Evolutionary conservation across 352 stramenopile genomes (phyloP).

Genomic region (Pythium phragmiticola): DNA sequence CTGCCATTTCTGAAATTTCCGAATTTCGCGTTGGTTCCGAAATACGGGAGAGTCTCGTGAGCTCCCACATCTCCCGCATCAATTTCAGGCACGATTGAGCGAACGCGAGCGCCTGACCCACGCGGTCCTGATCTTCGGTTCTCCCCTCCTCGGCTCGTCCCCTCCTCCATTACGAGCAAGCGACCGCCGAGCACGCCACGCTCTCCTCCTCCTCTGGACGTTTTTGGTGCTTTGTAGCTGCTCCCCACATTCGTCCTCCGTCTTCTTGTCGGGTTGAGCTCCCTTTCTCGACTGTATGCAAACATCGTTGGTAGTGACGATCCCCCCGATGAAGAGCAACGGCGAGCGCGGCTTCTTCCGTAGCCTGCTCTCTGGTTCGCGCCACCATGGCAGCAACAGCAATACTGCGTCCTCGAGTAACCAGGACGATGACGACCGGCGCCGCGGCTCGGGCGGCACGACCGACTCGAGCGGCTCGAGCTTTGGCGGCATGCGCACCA

Average conservation of each 20-base stretch:
- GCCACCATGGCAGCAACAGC: constrained; percentile 17
- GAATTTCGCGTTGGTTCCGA: constrained; percentile 8
- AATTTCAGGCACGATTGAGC: constrained; percentile 17
- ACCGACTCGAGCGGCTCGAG: constrained; percentile 18
- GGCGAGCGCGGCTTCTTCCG: constrained; percentile 33
- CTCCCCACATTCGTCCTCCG: neutral
- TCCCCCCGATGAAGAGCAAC: constrained; percentile 20
- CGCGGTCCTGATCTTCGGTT: neutral
- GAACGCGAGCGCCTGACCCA: neutral
- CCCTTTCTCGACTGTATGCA: constrained; percentile 15
- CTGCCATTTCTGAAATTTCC: constrained; percentile 17
- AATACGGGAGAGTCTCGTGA: neutral
- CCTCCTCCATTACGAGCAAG: constrained; percentile 14
- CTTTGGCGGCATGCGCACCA: constrained; percentile 24
- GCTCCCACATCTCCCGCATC: constrained; percentile 17
- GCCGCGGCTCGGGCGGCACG: constrained; percentile 20
- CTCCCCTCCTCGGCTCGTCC: neutral
- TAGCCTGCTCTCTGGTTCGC: constrained; percentile 23
- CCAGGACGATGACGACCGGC: constrained; percentile 26
- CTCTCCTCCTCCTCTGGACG: neutral
- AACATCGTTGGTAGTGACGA: neutral
- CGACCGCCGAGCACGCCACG: constrained; percentile 10
- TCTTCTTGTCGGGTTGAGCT: neutral
- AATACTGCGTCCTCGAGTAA: constrained; percentile 11
- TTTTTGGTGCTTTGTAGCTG: neutral